Conservation (phyloP, 2,329 filamentous ascomycete species). For the Hyphodiscus sp. region DNA sequence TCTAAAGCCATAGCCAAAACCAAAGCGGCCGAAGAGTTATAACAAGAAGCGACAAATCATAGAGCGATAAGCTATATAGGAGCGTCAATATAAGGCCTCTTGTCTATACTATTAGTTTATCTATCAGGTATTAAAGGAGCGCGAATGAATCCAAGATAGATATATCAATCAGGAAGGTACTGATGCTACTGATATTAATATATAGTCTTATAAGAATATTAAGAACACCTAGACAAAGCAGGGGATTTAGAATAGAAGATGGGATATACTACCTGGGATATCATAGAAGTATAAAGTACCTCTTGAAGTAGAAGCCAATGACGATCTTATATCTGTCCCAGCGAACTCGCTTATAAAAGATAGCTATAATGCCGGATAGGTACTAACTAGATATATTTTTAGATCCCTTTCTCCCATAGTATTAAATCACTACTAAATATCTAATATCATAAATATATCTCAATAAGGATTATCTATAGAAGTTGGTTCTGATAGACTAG, state of each 20-base stretch:
- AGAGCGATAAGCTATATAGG: slow-evolving; percentile 12
- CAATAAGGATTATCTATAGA: no score
- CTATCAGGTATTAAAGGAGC: slow-evolving; percentile 25
- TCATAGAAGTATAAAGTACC: slow-evolving; percentile 28
- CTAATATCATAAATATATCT: no score
- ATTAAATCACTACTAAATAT: no score
- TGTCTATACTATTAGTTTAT: slow-evolving; percentile 27
- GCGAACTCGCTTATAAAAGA: no score
- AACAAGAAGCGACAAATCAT: slow-evolving; percentile 13
- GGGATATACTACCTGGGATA: slow-evolving; percentile 27
- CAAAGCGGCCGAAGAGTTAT: slow-evolving; percentile 12
- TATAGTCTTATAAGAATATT: slow-evolving; percentile 25
- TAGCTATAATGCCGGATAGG: no score
- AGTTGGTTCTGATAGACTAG: no score
- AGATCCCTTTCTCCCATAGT: no score
- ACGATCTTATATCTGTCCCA: no score
- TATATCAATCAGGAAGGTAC: slow-evolving; percentile 14
- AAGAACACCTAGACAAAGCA: slow-evolving; percentile 25
- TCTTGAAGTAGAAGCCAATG: no score
- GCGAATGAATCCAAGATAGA: slow-evolving; percentile 24
- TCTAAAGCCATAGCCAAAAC: no score
- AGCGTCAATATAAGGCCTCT: slow-evolving; percentile 22
- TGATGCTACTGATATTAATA: slow-evolving; percentile 24
- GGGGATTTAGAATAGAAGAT: slow-evolving; percentile 26
- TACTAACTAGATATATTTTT: no score